Conservation (phyloP, 2,329 filamentous ascomycete genomes). For the Trichoderma cornu-damae region DNA sequence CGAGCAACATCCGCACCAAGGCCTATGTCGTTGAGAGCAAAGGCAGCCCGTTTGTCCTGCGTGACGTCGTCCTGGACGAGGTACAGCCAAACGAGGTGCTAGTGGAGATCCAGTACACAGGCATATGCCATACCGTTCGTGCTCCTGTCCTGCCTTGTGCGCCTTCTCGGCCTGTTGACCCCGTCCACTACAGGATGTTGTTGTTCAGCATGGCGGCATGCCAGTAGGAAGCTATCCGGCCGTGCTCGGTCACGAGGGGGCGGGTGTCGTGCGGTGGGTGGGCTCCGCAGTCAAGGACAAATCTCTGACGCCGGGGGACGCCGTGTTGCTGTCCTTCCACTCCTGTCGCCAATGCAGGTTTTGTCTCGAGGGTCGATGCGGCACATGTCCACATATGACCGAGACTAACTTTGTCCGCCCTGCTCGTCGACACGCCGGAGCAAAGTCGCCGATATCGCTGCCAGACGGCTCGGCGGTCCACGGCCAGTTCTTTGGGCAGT, state of each 20-base stretch:
- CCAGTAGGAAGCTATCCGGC: neutral
- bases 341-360: neutral
- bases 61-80: neutral
- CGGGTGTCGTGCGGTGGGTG: neutral
- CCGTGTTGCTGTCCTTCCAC: neutral
- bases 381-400: neutral
- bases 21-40: neutral
- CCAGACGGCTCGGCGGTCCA: neutral
- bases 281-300: neutral
- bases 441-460: neutral
- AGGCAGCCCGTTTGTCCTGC: neutral
- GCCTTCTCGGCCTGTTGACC: neutral
- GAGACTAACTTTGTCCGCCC: neutral
- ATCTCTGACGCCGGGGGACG: neutral
- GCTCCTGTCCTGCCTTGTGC: neutral
- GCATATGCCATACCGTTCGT: neutral
- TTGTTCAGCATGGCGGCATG: neutral
- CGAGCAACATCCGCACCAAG: neutral
- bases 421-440: neutral
- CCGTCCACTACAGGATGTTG: neutral
- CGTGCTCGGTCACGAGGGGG: neutral
- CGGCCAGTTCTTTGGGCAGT: neutral
- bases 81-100: neutral
- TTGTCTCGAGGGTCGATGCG: neutral
- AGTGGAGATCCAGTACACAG: neutral